phyloP scores from a whole-genome alignment of 192 early-diverging fungal genomes.

The Gonapodya prolifera region DNA sequence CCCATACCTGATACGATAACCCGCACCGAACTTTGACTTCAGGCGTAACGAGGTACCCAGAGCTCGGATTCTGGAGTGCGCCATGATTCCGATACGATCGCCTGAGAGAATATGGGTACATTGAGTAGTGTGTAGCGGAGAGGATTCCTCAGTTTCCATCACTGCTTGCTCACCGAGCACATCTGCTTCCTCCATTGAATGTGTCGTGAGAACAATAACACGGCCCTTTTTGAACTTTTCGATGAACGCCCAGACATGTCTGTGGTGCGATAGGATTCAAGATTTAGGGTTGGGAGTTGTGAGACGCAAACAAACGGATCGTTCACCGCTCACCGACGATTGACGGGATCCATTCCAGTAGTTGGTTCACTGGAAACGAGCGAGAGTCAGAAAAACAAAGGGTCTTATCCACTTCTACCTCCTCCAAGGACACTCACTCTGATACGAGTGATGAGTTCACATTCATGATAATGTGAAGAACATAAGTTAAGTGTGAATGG shows the following conservation, averaged over 20 bases:
- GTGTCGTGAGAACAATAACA: slow-evolving; percentile 30
- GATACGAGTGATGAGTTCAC: too few species aligned
- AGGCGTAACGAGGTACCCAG: slow-evolving; percentile 47
- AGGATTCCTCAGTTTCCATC: not conserved
- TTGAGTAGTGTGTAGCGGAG: slow-evolving; percentile 8
- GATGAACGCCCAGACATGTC: slow-evolving; percentile 61
- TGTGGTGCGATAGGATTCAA: not conserved
- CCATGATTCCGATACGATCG: slow-evolving; percentile 54
- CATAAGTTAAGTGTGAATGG: slow-evolving; percentile 10
- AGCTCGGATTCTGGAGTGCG: slow-evolving; percentile 46
- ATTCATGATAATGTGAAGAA: too few species aligned
- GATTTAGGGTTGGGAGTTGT: too few species aligned
- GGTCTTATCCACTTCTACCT: not conserved
- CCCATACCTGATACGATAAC: slow-evolving; percentile 38
- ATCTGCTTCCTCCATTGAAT: slow-evolving; percentile 5
- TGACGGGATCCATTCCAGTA: slow-evolving; percentile 68
- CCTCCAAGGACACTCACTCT: too few species aligned
- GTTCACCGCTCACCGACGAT: slow-evolving; percentile 33
- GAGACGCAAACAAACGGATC: not conserved
- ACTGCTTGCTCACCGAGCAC: not conserved
- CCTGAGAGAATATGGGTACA: slow-evolving; percentile 27
- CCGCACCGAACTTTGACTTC: slow-evolving; percentile 61
- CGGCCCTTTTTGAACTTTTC: slow-evolving; percentile 62
- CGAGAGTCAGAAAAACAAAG: not conserved
- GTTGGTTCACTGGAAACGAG: slow-evolving; percentile 13